A percentile compares a stretch with the other conserved stretches of the same genome.
Conservation (phyloP, 345 rosid genomes). For the Boechera divaricarpa region DNA sequence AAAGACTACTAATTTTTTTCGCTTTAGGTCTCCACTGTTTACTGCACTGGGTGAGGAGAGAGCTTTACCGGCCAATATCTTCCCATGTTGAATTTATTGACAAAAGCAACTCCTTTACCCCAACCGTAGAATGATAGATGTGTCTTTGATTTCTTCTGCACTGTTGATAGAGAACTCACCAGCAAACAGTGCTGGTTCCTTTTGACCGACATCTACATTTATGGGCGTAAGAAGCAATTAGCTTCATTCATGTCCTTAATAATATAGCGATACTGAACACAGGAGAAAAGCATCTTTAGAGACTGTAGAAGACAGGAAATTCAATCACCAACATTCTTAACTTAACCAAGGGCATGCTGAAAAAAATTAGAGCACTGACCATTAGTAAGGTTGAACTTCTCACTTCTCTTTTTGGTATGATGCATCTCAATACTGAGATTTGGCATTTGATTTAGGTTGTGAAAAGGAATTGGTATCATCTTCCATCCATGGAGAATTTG, state of each 20-base stretch:
- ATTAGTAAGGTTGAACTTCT: conserved; percentile 39
- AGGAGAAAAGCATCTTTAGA: no score
- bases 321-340: not conserved
- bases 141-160: conserved; percentile 61
- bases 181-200: conserved; percentile 69
- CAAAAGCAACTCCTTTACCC: conserved; percentile 84
- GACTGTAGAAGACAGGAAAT: no score
- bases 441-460: conserved; percentile 64
- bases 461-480: conserved; percentile 77
- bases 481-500: conserved; percentile 72
- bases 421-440: conserved; percentile 49
- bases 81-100: conserved; percentile 84
- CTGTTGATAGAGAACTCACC: conserved; percentile 62
- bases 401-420: conserved; percentile 35
- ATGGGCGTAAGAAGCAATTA: not conserved
- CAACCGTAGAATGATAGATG: conserved; percentile 81
- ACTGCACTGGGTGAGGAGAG: not conserved
- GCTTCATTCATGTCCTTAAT: conserved; percentile 5
- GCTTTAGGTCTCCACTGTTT: no score
- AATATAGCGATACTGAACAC: not conserved
- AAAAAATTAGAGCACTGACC: conserved; percentile 42
- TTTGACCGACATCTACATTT: conserved; percentile 55
- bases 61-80: conserved; percentile 88
- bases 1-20: no score
- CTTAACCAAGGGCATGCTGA: not conserved